Conservation (phyloP, 2,329 filamentous ascomycete genomes). For the Ceratocystis eucalypticola region DNA sequence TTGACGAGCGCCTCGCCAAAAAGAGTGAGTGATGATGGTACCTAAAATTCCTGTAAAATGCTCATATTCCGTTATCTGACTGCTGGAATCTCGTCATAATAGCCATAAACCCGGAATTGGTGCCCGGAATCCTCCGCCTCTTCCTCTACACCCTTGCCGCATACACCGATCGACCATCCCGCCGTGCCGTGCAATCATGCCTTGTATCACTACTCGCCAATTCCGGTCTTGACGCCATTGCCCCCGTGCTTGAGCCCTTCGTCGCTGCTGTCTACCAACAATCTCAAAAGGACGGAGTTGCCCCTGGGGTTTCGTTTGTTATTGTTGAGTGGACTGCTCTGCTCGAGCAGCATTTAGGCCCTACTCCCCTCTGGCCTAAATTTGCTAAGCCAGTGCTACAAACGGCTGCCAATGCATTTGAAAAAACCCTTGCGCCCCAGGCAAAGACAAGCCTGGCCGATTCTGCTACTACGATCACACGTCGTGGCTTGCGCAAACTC, state of each 20-base stretch:
- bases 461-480: slow-evolving; percentile 63
- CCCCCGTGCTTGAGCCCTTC: slow-evolving; percentile 47
- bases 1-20: slow-evolving; percentile 44
- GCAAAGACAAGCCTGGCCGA: slow-evolving; percentile 52
- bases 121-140: slow-evolving; percentile 48
- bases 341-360: slow-evolving; percentile 57
- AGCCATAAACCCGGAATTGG: slow-evolving; percentile 37
- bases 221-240: slow-evolving; percentile 36
- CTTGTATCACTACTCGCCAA: slow-evolving; percentile 52
- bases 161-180: slow-evolving; percentile 74
- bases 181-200: slow-evolving; percentile 70
- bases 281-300: slow-evolving; percentile 61
- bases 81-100: slow-evolving; percentile 12
- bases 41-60: slow-evolving; percentile 20
- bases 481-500: slow-evolving; percentile 64
- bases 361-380: slow-evolving; percentile 47
- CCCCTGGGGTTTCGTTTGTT: slow-evolving; percentile 70
- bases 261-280: slow-evolving; percentile 57
- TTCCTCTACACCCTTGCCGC: slow-evolving; percentile 79
- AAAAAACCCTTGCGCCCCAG: slow-evolving; percentile 58
- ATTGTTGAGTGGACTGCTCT: slow-evolving; percentile 81
- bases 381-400: slow-evolving; percentile 53
- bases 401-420: slow-evolving; percentile 58
- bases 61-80: not conserved
- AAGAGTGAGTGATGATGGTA: slow-evolving; percentile 33